phyloP scores from a whole-genome alignment of 371 early-diverging fungal species.

The Thermomucor indicae-seudaticae region DNA sequence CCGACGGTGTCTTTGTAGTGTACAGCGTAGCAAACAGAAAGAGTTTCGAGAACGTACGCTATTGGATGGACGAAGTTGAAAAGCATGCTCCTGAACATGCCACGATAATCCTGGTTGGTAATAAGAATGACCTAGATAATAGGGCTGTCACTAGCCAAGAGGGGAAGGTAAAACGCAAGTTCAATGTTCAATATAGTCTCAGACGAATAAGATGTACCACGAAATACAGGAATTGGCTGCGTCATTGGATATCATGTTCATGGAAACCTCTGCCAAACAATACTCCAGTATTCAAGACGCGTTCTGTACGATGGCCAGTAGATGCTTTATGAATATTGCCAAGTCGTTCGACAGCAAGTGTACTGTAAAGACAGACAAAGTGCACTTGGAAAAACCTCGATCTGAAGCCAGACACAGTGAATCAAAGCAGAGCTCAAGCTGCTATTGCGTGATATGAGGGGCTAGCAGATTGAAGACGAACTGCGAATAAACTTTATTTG shows the following conservation, averaged over 20 bases:
- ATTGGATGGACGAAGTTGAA: conserved; percentile 98
- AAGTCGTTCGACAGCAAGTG: too few relatives aligned
- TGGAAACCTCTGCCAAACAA: conserved; percentile 92
- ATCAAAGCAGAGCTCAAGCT: too few relatives aligned
- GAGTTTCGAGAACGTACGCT: conserved; percentile 86
- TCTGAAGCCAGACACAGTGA: too few relatives aligned
- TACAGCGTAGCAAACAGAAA: conserved; percentile 98
- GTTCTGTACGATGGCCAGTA: conserved; percentile 90
- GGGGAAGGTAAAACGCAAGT: conserved; percentile 43
- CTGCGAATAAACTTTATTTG: too few relatives aligned
- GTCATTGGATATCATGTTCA: conserved; percentile 76
- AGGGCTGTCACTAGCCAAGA: conserved; percentile 69
- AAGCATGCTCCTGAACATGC: conserved; percentile 60
- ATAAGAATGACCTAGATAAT: conserved; percentile 96
- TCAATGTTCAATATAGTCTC: too few relatives aligned
- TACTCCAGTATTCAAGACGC: conserved; percentile 92
- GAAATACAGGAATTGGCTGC: conserved; percentile 73
- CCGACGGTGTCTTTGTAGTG: conserved; percentile 98
- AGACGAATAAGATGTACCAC: neutral
- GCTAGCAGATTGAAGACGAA: too few relatives aligned
- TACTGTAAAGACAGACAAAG: conserved; percentile 55
- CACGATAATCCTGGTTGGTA: conserved; percentile 97
- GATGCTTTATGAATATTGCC: too few relatives aligned
- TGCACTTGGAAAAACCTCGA: too few relatives aligned
- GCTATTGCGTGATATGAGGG: too few relatives aligned